Evolutionary conservation across 768 basidiomycete genomes (phyloP).

Genomic region (Stropharia rugosoannulata): DNA sequence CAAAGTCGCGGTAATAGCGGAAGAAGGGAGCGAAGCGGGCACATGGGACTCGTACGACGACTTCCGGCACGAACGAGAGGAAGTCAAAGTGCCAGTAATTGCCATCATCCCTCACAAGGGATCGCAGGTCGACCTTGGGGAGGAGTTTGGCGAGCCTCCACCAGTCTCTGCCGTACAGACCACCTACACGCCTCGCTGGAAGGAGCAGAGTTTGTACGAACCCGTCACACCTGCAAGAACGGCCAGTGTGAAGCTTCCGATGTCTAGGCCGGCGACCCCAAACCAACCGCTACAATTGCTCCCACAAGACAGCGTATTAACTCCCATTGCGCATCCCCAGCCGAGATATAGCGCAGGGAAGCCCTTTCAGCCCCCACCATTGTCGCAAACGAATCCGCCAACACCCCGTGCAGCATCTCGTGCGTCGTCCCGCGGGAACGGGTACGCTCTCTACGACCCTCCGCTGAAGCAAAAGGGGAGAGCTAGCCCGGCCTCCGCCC

Average conservation of each 20-base stretch:
- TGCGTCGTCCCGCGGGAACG: neutral
- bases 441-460: neutral
- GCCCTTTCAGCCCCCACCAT: neutral
- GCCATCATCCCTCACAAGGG: neutral
- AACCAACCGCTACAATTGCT: neutral
- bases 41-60: slow-evolving; percentile 1
- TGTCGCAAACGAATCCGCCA: neutral
- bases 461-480: neutral
- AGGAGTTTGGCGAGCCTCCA: slow-evolving; percentile 2
- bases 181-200: neutral
- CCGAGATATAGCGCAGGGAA: neutral
- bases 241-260: neutral
- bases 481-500: neutral
- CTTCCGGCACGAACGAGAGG: neutral
- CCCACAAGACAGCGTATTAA: neutral
- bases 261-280: neutral
- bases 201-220: neutral
- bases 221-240: neutral
- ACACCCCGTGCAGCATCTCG: neutral
- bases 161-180: neutral
- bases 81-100: neutral
- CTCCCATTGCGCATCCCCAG: neutral
- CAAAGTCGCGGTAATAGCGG: neutral
- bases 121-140: neutral
- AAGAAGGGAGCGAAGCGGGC: neutral